Percentiles rank a stretch among this genome's conserved stretches.
Evolutionary conservation across 495 filamentous ascomycete species (phyloP).

Genomic region (Penicillium turbatum): DNA sequence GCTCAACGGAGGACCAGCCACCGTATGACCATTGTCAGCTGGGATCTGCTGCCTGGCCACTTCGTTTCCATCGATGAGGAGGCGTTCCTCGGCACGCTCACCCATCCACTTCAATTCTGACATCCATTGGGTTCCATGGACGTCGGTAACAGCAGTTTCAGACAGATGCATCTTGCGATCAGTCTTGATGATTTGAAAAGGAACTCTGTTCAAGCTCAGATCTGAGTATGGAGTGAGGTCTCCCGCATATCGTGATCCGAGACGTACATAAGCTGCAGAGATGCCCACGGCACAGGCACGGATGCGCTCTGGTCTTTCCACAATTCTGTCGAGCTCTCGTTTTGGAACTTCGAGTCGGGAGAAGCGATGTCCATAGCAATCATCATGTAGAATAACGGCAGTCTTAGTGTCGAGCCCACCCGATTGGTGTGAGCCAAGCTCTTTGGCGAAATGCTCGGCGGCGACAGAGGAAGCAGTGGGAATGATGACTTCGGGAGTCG

Average conservation of each 20-base stretch:
- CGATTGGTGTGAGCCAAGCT: slow-evolving; percentile 59
- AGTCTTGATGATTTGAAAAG: slow-evolving; percentile 79
- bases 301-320: slow-evolving; percentile 89
- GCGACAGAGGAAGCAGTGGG: slow-evolving; percentile 67
- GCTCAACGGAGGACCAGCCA: slow-evolving; percentile 59
- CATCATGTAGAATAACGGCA: slow-evolving; percentile 81
- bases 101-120: slow-evolving; percentile 83
- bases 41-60: slow-evolving; percentile 56
- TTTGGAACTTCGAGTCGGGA: slow-evolving; percentile 72
- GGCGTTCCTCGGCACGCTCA: slow-evolving; percentile 64
- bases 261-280: slow-evolving; percentile 79
- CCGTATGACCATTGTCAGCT: slow-evolving; percentile 36
- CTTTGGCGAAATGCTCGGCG: slow-evolving; percentile 61
- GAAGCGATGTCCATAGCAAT: slow-evolving; percentile 88
- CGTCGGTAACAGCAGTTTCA: slow-evolving; percentile 69
- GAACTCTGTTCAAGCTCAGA: slow-evolving; percentile 40
- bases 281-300: slow-evolving; percentile 78
- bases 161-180: slow-evolving; percentile 57
- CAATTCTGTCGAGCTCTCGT: slow-evolving; percentile 64
- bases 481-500: slow-evolving; percentile 24
- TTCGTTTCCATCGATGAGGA: slow-evolving; percentile 72
- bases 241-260: slow-evolving; percentile 75
- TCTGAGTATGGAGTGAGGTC: slow-evolving; percentile 63
- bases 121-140: slow-evolving; percentile 89
- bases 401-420: slow-evolving; percentile 56